A percentile compares a stretch with the other conserved stretches of the same genome.
These are phyloP conservation scores for Cryptococcus sp. DNA, from an alignment of 1,284 basidiomycete genomes.

Conservation along the genomic window DNA sequence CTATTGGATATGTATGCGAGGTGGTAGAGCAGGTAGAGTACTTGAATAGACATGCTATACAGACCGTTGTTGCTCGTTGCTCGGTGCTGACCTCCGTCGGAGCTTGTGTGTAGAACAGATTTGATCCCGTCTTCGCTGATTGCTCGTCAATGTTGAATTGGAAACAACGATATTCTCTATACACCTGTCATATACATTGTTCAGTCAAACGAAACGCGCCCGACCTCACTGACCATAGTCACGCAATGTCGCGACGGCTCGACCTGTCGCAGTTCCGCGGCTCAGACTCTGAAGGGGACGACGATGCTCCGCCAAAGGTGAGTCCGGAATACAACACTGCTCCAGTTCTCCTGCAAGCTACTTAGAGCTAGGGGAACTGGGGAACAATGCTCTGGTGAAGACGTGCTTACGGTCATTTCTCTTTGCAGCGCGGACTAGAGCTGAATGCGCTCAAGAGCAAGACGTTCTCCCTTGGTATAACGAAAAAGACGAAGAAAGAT, in stretches of 20 bases:
- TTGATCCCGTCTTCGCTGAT: conserved; percentile 7
- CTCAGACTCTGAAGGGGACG: conserved; percentile 48
- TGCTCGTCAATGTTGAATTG: background rate
- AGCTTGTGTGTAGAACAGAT: background rate
- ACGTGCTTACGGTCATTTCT: background rate
- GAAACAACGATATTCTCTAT: background rate
- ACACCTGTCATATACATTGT: background rate
- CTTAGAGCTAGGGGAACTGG: no score
- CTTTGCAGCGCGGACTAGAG: conserved; percentile 32
- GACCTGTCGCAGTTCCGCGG: conserved; percentile 52
- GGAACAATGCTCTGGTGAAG: no score
- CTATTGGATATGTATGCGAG: no score
- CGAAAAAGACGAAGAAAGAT: conserved; percentile 68
- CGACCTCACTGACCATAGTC: no score
- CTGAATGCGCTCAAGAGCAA: conserved; percentile 50
- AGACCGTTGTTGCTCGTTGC: no score
- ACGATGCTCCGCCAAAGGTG: conserved; percentile 36
- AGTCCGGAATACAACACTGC: background rate
- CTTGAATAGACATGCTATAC: no score
- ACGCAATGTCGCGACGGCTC: conserved; percentile 26
- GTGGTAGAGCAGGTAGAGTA: no score
- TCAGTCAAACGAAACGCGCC: no score
- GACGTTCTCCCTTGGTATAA: conserved; percentile 52
- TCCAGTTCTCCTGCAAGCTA: background rate
- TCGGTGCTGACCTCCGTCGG: no score